Evolutionary conservation across 2,329 filamentous ascomycete genomes (phyloP).

Genomic region (Calonectria montana): DNA sequence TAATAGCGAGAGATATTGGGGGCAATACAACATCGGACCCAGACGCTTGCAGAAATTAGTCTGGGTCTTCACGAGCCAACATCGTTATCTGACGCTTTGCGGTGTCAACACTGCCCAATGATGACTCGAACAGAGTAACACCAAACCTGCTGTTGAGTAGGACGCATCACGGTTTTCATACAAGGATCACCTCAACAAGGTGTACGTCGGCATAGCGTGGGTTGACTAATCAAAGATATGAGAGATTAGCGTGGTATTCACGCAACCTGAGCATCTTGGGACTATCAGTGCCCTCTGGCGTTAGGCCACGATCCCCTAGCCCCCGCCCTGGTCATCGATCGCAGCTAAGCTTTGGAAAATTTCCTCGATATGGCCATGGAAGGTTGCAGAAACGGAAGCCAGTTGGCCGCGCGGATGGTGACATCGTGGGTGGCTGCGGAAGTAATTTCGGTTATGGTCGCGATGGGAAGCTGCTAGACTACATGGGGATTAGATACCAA

Average conservation of each 20-base stretch:
- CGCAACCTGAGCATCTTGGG: slow-evolving; percentile 10
- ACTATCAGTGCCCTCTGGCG: slow-evolving; percentile 9
- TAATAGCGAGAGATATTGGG: slow-evolving; percentile 13
- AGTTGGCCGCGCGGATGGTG: slow-evolving; percentile 35
- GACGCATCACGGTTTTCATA: background rate
- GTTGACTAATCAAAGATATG: background rate
- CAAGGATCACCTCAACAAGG: background rate
- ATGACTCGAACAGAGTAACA: background rate
- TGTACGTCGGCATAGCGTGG: slow-evolving; percentile 1
- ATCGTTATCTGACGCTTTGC: background rate
- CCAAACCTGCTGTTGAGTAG: background rate
- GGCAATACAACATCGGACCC: slow-evolving; percentile 31
- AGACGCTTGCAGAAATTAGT: slow-evolving; percentile 18
- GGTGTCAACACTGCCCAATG: background rate
- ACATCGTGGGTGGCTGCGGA: slow-evolving; percentile 42
- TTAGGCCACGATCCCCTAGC: slow-evolving; percentile 21
- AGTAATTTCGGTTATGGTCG: slow-evolving; percentile 51
- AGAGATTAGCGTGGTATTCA: slow-evolving; percentile 11
- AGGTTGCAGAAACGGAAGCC: slow-evolving; percentile 6
- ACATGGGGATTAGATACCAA: slow-evolving; percentile 39
- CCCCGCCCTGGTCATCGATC: slow-evolving; percentile 19
- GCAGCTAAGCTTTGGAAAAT: slow-evolving; percentile 25
- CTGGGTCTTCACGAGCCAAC: background rate
- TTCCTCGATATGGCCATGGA: slow-evolving; percentile 19
- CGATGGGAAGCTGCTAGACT: slow-evolving; percentile 38